A percentile compares a stretch with the other conserved stretches of the same genome.
phyloP scores from a whole-genome alignment of 2,329 filamentous ascomycete genomes.

The Metarhizium sp. region DNA sequence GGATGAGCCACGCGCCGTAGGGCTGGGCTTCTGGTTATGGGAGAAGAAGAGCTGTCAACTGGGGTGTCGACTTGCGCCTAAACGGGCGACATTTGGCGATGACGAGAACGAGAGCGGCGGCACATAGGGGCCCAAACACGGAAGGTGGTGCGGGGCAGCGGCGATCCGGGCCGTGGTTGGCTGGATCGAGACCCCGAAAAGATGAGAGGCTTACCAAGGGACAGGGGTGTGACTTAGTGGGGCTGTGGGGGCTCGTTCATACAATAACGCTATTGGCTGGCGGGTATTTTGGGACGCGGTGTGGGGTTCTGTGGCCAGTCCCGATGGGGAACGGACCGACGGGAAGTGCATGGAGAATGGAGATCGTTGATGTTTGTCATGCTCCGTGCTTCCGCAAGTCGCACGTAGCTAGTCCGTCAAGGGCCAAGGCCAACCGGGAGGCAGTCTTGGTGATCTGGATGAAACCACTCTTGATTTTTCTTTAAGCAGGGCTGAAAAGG shows the following conservation, averaged over 20 bases:
- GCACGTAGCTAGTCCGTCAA: no score
- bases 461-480: no score
- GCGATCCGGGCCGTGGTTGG: background rate
- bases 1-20: background rate
- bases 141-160: background rate
- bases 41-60: background rate
- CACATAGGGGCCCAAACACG: background rate
- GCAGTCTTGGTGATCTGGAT: no score
- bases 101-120: background rate
- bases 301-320: background rate
- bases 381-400: no score
- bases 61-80: no score
- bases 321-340: background rate
- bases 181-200: background rate
- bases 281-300: background rate
- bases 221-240: background rate
- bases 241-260: background rate
- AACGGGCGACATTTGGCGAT: background rate
- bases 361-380: no score
- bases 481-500: background rate
- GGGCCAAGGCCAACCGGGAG: no score
- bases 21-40: background rate
- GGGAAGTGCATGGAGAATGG: background rate
- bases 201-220: no score
- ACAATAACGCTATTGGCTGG: background rate